phyloP scores from a whole-genome alignment of 2,329 filamentous ascomycete species.

The Orbilia blumenaviensis region DNA sequence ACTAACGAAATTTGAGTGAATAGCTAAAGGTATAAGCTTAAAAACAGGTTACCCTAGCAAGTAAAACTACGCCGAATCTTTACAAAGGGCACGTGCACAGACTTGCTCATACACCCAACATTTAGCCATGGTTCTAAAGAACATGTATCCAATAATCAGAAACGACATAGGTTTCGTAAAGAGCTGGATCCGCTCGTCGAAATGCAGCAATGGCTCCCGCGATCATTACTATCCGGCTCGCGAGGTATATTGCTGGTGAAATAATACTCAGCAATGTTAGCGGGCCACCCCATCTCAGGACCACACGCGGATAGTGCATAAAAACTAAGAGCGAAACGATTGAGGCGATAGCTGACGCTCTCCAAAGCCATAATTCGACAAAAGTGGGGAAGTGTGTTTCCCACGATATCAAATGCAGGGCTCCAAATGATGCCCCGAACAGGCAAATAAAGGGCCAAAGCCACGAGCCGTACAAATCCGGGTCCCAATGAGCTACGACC shows the following conservation, averaged over 20 bases:
- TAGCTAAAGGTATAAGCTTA: too few species aligned
- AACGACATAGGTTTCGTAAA: constrained; percentile 50
- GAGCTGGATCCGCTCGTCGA: constrained; percentile 36
- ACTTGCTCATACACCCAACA: too few species aligned
- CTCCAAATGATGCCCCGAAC: constrained; percentile 58
- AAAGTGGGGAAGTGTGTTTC: constrained; percentile 58
- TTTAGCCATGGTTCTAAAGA: too few species aligned
- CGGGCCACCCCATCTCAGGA: constrained; percentile 56
- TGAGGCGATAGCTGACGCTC: constrained; percentile 57
- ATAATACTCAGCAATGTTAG: constrained; percentile 56
- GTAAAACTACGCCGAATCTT: too few species aligned
- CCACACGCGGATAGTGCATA: constrained; percentile 57
- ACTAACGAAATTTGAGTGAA: neutral
- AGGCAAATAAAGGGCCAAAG: constrained; percentile 56
- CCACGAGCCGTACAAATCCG: constrained; percentile 55
- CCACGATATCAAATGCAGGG: constrained; percentile 59
- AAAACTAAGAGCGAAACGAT: constrained; percentile 58
- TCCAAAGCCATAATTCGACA: constrained; percentile 59
- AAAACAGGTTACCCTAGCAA: too few species aligned
- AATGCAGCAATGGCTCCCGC: constrained; percentile 56
- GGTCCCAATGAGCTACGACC: constrained; percentile 54
- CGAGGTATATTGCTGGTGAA: constrained; percentile 56
- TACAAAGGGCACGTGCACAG: too few species aligned
- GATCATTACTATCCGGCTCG: constrained; percentile 56
- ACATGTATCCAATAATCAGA: constrained; percentile 57